phyloP scores from a whole-genome alignment of 2,329 filamentous ascomycete species.

The Sporothrix humicola region DNA sequence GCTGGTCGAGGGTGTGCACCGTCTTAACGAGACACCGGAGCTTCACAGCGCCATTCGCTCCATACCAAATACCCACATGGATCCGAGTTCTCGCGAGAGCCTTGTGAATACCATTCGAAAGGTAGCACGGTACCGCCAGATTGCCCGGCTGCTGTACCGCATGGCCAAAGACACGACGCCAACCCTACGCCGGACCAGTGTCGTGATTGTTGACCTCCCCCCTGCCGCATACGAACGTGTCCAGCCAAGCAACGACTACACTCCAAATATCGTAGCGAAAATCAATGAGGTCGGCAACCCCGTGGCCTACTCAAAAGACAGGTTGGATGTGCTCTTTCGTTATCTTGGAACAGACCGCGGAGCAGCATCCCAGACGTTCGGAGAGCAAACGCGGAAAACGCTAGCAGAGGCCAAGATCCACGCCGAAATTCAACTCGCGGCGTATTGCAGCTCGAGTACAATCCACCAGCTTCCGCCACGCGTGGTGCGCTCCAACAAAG shows the following conservation, averaged over 20 bases:
- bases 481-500: constrained; percentile 26
- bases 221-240: not conserved
- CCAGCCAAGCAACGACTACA: not conserved
- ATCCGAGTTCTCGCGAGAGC: too few relatives aligned
- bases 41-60: too few relatives aligned
- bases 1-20: too few relatives aligned
- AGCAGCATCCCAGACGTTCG: not conserved
- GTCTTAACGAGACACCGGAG: too few relatives aligned
- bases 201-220: not conserved
- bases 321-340: not conserved
- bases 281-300: not conserved
- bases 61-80: too few relatives aligned
- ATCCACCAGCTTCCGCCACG: not conserved
- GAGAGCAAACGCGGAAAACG: not conserved
- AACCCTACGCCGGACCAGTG: not conserved
- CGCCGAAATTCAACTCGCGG: constrained; percentile 27
- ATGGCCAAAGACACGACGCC: constrained; percentile 40
- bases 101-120: too few relatives aligned
- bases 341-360: not conserved
- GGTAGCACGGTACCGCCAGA: constrained; percentile 43
- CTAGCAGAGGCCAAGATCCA: constrained; percentile 22
- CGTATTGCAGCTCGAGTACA: not conserved
- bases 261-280: not conserved
- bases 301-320: not conserved
- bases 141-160: constrained; percentile 44